Percentiles rank a stretch among this genome's conserved stretches.
Evolutionary conservation across 148 eudicot species (phyloP).

Genomic region (Cornus suecica): DNA sequence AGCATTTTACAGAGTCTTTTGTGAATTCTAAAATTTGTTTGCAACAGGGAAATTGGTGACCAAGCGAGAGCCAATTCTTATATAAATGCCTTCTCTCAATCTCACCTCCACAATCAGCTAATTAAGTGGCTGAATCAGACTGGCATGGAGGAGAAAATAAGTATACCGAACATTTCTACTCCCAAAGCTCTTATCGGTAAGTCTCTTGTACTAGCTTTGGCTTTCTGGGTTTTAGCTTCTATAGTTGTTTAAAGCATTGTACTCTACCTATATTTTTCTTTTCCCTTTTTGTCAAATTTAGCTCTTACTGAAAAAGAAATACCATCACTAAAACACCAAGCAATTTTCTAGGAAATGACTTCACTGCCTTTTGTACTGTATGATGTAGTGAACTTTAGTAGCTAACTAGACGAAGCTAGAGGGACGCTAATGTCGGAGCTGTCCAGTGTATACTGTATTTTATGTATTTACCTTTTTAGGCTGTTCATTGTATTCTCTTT

Average conservation of each 20-base stretch:
- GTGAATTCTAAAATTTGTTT: constrained; percentile 18
- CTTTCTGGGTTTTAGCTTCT: too few species aligned
- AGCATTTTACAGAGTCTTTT: not conserved
- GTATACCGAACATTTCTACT: constrained; percentile 37
- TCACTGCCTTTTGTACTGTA: not conserved
- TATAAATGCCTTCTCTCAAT: constrained; percentile 53
- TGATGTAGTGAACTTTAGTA: not conserved
- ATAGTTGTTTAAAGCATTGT: not conserved
- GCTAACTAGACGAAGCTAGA: not conserved
- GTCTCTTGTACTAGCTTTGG: constrained; percentile 20
- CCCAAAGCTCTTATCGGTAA: constrained; percentile 72
- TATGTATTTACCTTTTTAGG: not conserved
- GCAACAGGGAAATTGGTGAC: constrained; percentile 48
- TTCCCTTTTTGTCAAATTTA: not conserved
- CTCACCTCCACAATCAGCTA: constrained; percentile 49
- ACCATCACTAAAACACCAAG: not conserved
- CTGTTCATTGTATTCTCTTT: not conserved
- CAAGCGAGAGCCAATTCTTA: constrained; percentile 41
- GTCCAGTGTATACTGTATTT: not conserved
- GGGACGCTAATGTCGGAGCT: not conserved
- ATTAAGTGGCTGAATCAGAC: constrained; percentile 46
- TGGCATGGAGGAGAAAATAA: constrained; percentile 28
- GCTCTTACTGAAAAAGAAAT: not conserved
- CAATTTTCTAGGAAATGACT: not conserved
- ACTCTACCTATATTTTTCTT: not conserved